Conservation (phyloP, 345 rosid species). For the Hypericum androsaemum region DNA sequence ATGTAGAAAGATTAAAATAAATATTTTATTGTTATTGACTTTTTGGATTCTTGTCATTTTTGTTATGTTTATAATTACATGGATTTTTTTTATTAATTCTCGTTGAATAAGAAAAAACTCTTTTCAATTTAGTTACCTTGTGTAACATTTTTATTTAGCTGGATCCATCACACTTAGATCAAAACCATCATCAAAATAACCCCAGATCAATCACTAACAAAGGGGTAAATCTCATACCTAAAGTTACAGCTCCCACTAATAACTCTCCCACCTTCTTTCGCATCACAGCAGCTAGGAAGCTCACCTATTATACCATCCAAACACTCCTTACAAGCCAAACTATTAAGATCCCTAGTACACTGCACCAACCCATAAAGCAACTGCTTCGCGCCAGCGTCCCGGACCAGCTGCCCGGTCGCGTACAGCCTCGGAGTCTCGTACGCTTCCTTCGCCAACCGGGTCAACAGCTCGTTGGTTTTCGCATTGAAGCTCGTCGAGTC, state of each 20-base stretch:
- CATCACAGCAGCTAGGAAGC: constrained; percentile 40
- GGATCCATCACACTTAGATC: too few species aligned
- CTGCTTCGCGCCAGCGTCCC: background rate
- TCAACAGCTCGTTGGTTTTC: constrained; percentile 22
- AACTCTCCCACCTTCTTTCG: constrained; percentile 39
- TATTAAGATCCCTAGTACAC: constrained; percentile 31
- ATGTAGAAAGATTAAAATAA: too few species aligned
- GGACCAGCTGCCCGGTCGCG: constrained; percentile 18
- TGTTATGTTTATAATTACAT: too few species aligned
- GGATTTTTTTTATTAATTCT: too few species aligned
- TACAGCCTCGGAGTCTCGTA: constrained; percentile 13
- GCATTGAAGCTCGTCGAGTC: constrained; percentile 19
- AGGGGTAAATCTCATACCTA: constrained; percentile 41
- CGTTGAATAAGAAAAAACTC: too few species aligned
- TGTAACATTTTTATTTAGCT: too few species aligned
- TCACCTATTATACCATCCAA: constrained; percentile 26
- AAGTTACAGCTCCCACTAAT: constrained; percentile 39
- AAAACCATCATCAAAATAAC: too few species aligned
- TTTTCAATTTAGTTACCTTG: too few species aligned
- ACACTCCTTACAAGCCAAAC: constrained; percentile 27
- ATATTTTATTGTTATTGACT: too few species aligned
- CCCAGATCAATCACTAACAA: constrained; percentile 16
- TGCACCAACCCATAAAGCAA: constrained; percentile 33
- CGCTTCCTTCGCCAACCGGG: constrained; percentile 16
- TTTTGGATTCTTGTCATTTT: too few species aligned